Base-by-base conservation (phyloP, 208 protist genomes). In the Leishmania aethiopica region DNA sequence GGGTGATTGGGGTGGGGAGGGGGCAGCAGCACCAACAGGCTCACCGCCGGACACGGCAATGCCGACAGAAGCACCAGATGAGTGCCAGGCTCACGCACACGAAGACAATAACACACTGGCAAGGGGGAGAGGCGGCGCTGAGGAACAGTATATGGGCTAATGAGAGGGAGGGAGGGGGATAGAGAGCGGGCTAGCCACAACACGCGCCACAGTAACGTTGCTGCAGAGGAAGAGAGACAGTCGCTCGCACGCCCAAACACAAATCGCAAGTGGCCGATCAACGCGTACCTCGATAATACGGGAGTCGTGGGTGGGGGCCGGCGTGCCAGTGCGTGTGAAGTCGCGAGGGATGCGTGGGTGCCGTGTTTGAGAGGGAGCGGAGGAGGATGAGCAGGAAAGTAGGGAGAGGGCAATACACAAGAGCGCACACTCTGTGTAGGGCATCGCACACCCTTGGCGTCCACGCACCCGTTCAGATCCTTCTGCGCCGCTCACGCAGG, bases 1-100 rank as follows among this genome's bases (percentile, higher is more conserved):
- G 42, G 70, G 19, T 32, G 66, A 51, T 53, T 7, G 78, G n/a
- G 64, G 59, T 78, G 78, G 45, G n/a, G 60, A 60, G 40, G 57
- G 25, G 19, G 19, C 37, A 73, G 15, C 15, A 49, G 10, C 67
- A 25, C 67, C 40, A 42, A 32, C 42, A 72, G 32, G 42, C 67
- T 72, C 67, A 25, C 67, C 42, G 40, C 42, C 5, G 28, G 40
- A 51, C 19, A 72, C 55, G 60, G 11, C 35, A 70, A 25, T 62
- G 60, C 32, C 7, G 17, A 72, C 22, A 8, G 40, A n/a, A 17
- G 45, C 40, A 73, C 59, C 22, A 32, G 28, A 64, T 64, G 32
- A 40, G 32, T n/a, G 13, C 62, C 15, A 67, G 15, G 15, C 2
- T 35, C 32, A 22, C 32, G 32, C 62, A 40, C 1, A 22, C 15